These are phyloP conservation scores for Auricularia heimuer DNA, from an alignment of 768 basidiomycete genomes.

Conservation along the genomic window DNA sequence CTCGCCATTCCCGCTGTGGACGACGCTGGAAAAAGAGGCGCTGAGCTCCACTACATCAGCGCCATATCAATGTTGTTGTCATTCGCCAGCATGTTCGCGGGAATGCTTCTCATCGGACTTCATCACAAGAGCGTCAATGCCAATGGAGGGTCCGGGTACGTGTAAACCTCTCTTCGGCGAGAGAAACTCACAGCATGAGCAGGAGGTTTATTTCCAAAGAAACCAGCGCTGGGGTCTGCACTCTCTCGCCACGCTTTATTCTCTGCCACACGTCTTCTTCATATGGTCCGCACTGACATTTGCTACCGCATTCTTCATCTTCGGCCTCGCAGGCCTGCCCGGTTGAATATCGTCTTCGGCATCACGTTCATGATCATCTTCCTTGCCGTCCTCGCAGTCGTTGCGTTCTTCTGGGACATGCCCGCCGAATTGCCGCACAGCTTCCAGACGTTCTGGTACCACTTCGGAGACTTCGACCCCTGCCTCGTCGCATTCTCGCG, in stretches of 20 bases:
- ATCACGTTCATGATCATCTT: neutral
- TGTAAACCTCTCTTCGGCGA: too few relatives aligned
- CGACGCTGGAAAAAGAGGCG: too few relatives aligned
- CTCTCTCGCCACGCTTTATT: neutral
- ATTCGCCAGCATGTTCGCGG: too few relatives aligned
- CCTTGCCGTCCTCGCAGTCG: neutral
- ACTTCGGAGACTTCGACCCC: too few relatives aligned
- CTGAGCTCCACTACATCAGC: too few relatives aligned
- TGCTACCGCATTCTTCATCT: neutral
- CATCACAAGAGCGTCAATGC: too few relatives aligned
- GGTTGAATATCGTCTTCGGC: neutral
- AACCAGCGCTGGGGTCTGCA: neutral
- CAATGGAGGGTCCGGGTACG: too few relatives aligned
- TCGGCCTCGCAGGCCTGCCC: neutral
- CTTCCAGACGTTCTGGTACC: neutral
- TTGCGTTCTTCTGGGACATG: neutral
- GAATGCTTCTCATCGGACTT: too few relatives aligned
- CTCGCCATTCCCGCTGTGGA: too few relatives aligned
- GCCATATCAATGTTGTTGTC: too few relatives aligned
- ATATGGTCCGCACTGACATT: neutral
- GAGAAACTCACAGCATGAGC: neutral
- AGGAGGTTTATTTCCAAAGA: neutral
- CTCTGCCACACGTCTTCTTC: neutral
- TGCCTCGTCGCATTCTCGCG: too few relatives aligned
- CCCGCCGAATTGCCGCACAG: neutral